Percentiles rank a stretch among this genome's conserved stretches.
Evolutionary conservation across 768 basidiomycete species (phyloP).

Genomic region (Lactarius psammicola): DNA sequence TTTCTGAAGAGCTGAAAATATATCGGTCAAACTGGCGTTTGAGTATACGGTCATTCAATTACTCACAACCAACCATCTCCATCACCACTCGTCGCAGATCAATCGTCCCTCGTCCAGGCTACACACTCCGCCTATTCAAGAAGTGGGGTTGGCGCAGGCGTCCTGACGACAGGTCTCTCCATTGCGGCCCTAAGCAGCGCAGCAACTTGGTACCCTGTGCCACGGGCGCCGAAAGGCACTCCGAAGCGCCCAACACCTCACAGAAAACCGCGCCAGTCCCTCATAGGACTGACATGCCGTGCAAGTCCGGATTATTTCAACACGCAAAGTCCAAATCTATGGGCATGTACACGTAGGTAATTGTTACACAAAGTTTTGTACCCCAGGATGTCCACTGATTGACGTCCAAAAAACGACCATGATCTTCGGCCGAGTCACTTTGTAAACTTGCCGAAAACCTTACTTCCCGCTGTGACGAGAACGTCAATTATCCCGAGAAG

Average conservation of each 20-base stretch:
- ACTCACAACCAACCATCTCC: neutral
- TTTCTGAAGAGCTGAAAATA: neutral
- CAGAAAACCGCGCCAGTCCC: neutral
- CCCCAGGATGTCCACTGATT: neutral
- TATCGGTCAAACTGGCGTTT: neutral
- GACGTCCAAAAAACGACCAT: neutral
- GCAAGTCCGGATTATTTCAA: neutral
- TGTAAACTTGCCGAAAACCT: constrained; percentile 14
- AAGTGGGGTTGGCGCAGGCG: neutral
- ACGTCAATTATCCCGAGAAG: neutral
- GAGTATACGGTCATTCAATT: neutral
- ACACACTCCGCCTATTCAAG: neutral
- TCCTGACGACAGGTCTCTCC: no score
- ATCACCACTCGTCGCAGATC: no score
- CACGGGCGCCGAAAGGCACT: neutral
- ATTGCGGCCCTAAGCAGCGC: neutral
- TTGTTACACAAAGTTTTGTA: neutral
- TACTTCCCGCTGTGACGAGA: constrained; percentile 13
- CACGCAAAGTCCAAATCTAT: neutral
- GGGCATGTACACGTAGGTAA: neutral
- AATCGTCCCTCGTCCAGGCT: no score
- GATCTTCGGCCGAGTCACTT: constrained; percentile 5
- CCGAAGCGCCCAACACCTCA: neutral
- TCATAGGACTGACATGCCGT: neutral
- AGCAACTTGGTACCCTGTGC: neutral